Evolutionary conservation across 1,284 basidiomycete genomes (phyloP).

Genomic region (Ustilago vetiveriae): DNA sequence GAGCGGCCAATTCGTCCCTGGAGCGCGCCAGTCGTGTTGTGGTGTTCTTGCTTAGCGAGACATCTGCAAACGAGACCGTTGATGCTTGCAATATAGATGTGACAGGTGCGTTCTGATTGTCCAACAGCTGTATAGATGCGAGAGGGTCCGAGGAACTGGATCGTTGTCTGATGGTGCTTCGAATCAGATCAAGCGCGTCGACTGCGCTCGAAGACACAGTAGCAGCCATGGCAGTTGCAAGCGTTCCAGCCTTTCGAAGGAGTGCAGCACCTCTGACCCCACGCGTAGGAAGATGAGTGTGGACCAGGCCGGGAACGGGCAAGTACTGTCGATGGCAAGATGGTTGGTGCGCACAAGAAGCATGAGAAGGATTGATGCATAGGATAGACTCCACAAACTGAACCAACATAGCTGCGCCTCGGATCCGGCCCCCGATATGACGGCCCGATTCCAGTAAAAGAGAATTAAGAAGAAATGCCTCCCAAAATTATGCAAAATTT

Average conservation of each 20-base stretch:
- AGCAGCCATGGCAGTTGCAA: slow-evolving; percentile 15
- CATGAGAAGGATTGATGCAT: too few species aligned
- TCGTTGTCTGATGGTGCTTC: slow-evolving; percentile 17
- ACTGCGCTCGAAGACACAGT: slow-evolving; percentile 6
- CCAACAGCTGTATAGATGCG: slow-evolving; percentile 29
- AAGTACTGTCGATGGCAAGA: too few species aligned
- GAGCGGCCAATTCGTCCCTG: slow-evolving; percentile 33
- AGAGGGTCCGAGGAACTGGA: slow-evolving; percentile 12
- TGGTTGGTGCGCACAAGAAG: not conserved
- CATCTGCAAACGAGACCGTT: slow-evolving; percentile 20
- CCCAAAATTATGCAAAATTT: slow-evolving; percentile 7
- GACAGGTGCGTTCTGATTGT: slow-evolving; percentile 14
- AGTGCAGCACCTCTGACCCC: too few species aligned
- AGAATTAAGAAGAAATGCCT: slow-evolving; percentile 2
- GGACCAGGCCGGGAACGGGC: too few species aligned
- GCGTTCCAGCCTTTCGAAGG: too few species aligned
- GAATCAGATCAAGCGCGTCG: slow-evolving; percentile 44
- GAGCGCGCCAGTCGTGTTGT: slow-evolving; percentile 44
- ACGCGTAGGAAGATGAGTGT: too few species aligned
- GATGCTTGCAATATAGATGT: slow-evolving; percentile 23
- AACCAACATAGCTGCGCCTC: not conserved
- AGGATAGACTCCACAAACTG: too few species aligned
- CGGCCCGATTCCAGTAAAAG: not conserved
- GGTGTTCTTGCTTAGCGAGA: slow-evolving; percentile 10
- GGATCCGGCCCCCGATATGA: slow-evolving; percentile 6